These are phyloP conservation scores for Cercospora berteroae DNA, from an alignment of 2,329 filamentous ascomycete genomes.

Conservation along the genomic window DNA sequence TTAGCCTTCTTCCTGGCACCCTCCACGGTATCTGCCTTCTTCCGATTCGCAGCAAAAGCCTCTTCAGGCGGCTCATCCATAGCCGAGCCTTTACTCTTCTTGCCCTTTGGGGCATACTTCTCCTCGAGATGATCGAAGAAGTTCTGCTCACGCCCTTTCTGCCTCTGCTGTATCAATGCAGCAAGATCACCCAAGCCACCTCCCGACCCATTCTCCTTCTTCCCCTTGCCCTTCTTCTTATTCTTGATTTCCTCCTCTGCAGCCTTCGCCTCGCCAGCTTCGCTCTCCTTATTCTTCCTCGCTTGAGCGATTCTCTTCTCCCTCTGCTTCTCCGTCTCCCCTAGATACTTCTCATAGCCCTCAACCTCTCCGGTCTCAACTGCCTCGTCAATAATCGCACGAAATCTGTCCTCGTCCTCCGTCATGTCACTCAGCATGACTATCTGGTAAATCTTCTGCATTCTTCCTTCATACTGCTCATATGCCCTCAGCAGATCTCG, in stretches of 20 bases:
- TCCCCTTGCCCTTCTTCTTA: conserved; percentile 48
- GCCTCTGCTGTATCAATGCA: conserved; percentile 71
- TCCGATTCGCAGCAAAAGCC: conserved; percentile 51
- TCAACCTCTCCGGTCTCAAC: conserved; percentile 69
- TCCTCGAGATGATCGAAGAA: conserved; percentile 74
- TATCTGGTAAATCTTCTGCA: conserved; percentile 73
- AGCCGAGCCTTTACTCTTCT: conserved; percentile 52
- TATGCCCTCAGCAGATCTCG: conserved; percentile 76
- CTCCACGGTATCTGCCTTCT: conserved; percentile 23
- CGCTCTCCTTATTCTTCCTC: conserved; percentile 66
- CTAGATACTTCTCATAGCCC: conserved; percentile 65
- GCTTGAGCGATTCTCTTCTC: conserved; percentile 55
- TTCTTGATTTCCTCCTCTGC: conserved; percentile 74
- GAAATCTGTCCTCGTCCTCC: conserved; percentile 82
- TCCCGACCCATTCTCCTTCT: conserved; percentile 30
- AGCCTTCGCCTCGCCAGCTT: conserved; percentile 59
- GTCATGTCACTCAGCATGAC: conserved; percentile 85
- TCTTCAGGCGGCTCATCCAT: conserved; percentile 63
- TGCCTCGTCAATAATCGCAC: conserved; percentile 74
- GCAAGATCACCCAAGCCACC: conserved; percentile 54
- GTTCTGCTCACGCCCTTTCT: conserved; percentile 58
- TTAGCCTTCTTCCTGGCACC: conserved; percentile 5
- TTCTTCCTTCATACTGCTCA: conserved; percentile 67
- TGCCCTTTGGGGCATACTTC: conserved; percentile 62
- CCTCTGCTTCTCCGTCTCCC: conserved; percentile 58